Evolutionary conservation across 345 rosid genomes (phyloP), one percentile per base, ranked within the genome.

Genomic region (Acer negundo): DNA sequence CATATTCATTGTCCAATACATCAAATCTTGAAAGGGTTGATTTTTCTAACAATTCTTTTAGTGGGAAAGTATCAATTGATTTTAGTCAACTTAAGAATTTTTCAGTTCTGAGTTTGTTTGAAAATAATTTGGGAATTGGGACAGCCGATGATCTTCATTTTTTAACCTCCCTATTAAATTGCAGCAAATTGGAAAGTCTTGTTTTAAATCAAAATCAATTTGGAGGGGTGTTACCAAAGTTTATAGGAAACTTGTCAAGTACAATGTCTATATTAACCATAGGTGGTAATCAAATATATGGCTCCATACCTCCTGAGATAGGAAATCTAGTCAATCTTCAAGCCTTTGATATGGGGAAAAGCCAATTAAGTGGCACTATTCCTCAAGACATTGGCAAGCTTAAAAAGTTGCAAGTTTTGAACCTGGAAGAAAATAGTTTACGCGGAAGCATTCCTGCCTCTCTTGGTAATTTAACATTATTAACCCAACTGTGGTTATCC

Each of bases 1-100:
- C 79, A 7, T 20, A 5, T 3, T 79, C 87, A 7, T 9, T 82
- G 40, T 72, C 80, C 47, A 85, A 85, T 62, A 75, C 73, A 9
- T 67, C 82, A 0, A 68, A 84, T 28, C 75, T 86, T 2, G 0
- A 1, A 12, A 0, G 0, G 4, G 55, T 77, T 15, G 0, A 0
- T n/a, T 0, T 77, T 2, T 0, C 7, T 0, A 0, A 0, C 0
- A 75, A 81, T 3, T 0, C 47, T 2, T 44, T 75, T 7, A 72
- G 46, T 5, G 76, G 81, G 31, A 24, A 67, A 19, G 77, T 80
- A 2, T 74, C 77, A 11, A 31, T 6, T 67, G 38, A 46, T 44
- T 70, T 78, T 1, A 58, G 5, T 2, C 70, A 38, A 19, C 42
- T 47, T 31, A 44, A 11, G 31, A 28, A 28, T 28, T 62, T 76